These are phyloP conservation scores for Phialocephala subalpina DNA, from an alignment of 2,329 filamentous ascomycete genomes.

Conservation along the genomic window DNA sequence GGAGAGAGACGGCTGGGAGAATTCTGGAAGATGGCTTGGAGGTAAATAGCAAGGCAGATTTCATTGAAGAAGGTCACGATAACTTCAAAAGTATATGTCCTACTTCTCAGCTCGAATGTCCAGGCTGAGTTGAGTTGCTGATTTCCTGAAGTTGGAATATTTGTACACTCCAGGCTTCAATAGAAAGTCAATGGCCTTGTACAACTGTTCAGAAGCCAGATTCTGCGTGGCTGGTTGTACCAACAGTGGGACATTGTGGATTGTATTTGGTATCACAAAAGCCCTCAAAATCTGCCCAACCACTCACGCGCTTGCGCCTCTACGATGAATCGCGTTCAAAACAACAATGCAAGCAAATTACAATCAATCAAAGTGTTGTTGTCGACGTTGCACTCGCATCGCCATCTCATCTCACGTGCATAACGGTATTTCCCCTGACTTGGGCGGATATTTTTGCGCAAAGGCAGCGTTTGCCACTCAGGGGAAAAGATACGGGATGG, in stretches of 20 bases:
- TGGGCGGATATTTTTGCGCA: too few species aligned
- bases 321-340: background rate
- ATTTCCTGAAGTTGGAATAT: background rate
- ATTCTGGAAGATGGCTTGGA: too few species aligned
- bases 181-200: background rate
- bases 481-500: background rate
- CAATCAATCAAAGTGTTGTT: background rate
- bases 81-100: background rate
- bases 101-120: background rate
- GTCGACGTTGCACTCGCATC: background rate
- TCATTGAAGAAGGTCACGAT: background rate
- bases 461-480: slow-evolving; percentile 19
- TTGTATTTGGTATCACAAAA: background rate
- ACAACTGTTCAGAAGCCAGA: background rate
- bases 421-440: background rate
- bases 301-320: background rate
- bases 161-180: background rate
- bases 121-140: background rate
- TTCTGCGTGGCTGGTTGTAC: background rate
- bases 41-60: background rate
- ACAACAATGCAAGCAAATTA: background rate
- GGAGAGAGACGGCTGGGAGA: too few species aligned
- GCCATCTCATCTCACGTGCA: slow-evolving; percentile 5
- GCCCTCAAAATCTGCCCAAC: background rate
- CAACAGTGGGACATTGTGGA: background rate